phyloP scores from a whole-genome alignment of 1,139 yeast genomes.

The Suhomyces ambrosiae region DNA sequence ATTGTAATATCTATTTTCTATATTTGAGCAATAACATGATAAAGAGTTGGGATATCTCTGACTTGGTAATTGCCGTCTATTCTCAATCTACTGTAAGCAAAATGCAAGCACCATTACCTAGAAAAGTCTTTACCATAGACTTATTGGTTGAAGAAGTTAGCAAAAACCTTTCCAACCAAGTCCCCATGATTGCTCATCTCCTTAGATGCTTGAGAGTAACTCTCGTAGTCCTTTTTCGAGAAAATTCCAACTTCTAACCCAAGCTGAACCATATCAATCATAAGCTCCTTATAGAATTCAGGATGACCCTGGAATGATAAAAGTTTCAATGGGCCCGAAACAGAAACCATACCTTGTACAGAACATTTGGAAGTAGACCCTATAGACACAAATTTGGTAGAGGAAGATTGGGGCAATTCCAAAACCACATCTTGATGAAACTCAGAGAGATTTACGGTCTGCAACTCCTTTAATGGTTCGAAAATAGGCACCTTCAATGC shows the following conservation, averaged over 20 bases:
- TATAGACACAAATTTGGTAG: conserved; percentile 36
- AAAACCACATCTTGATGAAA: conserved; percentile 69
- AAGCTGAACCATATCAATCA: conserved; percentile 29
- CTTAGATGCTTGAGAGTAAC: conserved; percentile 31
- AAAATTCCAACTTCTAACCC: conserved; percentile 5
- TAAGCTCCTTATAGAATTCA: conserved; percentile 56
- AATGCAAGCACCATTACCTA: too few species aligned
- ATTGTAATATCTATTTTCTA: too few species aligned
- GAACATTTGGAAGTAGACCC: conserved; percentile 58
- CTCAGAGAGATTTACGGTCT: conserved; percentile 21
- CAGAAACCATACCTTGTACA: conserved; percentile 62
- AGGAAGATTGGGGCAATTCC: conserved; percentile 32
- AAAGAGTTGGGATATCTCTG: too few species aligned
- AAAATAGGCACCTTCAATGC: conserved; percentile 21
- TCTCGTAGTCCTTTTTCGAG: conserved; percentile 26
- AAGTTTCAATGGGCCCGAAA: conserved; percentile 41
- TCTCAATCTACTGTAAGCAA: too few species aligned
- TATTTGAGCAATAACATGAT: too few species aligned
- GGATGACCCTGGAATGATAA: conserved; percentile 91
- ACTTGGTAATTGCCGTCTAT: too few species aligned
- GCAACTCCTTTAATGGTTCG: conserved; percentile 33
- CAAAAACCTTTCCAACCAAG: conserved; percentile 36
- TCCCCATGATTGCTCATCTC: conserved; percentile 39
- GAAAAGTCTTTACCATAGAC: too few species aligned
- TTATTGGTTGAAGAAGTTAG: conserved; percentile 21